Conservation (phyloP, 2,329 filamentous ascomycete genomes). For the Calonectria montana region DNA sequence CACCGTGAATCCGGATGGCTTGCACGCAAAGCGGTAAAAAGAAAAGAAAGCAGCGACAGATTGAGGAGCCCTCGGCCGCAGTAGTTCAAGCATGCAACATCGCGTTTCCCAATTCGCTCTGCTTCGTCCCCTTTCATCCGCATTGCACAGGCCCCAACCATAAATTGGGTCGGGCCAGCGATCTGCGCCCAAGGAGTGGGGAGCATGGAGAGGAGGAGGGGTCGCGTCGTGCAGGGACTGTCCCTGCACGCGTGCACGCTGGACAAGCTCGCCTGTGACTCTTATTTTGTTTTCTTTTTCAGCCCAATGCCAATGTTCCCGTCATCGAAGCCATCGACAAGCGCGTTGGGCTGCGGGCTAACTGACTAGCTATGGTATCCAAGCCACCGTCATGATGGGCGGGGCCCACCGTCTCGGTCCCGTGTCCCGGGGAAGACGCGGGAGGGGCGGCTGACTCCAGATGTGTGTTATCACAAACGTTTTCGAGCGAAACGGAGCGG, state of each 20-base stretch:
- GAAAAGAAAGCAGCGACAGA: neutral
- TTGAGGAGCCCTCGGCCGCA: neutral
- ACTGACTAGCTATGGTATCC: neutral
- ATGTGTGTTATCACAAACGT: neutral
- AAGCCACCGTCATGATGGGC: neutral
- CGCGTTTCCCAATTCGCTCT: slow-evolving; percentile 8
- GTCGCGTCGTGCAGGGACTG: slow-evolving; percentile 22
- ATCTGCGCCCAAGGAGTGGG: slow-evolving; percentile 16
- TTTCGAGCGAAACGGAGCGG: neutral
- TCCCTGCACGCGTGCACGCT: slow-evolving; percentile 18
- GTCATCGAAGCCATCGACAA: neutral
- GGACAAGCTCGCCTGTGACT: neutral
- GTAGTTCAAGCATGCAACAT: slow-evolving; percentile 13
- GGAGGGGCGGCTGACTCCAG: neutral
- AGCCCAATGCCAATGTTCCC: neutral
- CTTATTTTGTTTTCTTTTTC: neutral
- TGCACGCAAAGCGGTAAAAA: slow-evolving; percentile 8
- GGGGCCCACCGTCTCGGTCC: neutral
- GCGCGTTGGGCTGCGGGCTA: neutral
- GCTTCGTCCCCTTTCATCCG: slow-evolving; percentile 12
- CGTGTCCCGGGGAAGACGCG: neutral
- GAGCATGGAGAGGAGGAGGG: slow-evolving; percentile 2
- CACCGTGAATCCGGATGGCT: neutral
- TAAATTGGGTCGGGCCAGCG: slow-evolving; percentile 1
- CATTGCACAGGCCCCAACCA: neutral